These are phyloP conservation scores for Pseudotulostoma volvatum DNA, from an alignment of 495 filamentous ascomycete species.

Conservation along the genomic window DNA sequence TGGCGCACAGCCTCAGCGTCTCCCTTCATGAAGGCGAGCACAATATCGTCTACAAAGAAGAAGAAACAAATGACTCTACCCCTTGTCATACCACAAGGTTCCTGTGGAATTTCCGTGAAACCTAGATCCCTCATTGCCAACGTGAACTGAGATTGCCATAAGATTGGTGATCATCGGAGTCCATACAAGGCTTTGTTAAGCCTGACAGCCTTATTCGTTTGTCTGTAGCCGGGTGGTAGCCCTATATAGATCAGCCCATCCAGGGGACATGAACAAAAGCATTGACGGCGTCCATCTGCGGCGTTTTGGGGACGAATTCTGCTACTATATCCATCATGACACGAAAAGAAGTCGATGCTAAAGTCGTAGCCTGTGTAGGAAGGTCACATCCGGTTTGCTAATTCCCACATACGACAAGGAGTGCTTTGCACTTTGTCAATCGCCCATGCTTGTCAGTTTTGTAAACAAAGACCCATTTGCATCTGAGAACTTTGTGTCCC, in stretches of 20 bases:
- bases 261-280: neutral
- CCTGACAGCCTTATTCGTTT: neutral
- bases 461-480: conserved; percentile 7
- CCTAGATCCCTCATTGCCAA: neutral
- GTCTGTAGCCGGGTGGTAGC: neutral
- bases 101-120: neutral
- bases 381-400: conserved; percentile 6
- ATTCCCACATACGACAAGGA: conserved; percentile 14
- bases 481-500: conserved; percentile 1
- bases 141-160: neutral
- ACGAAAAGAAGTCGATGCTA: conserved; percentile 9
- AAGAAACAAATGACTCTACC: no score
- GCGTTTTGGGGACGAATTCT: conserved; percentile 6
- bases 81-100: neutral
- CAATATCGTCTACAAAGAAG: neutral
- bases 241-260: neutral
- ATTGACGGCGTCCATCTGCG: conserved; percentile 9
- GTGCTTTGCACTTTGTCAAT: conserved; percentile 14
- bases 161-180: neutral
- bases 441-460: conserved; percentile 10
- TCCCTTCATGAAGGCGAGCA: neutral
- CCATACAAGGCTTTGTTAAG: neutral
- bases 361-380: conserved; percentile 9
- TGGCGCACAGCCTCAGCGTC: neutral
- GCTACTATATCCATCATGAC: conserved; percentile 8